phyloP scores from a whole-genome alignment of 2,329 filamentous ascomycete genomes.

The Botrytis tulipae region DNA sequence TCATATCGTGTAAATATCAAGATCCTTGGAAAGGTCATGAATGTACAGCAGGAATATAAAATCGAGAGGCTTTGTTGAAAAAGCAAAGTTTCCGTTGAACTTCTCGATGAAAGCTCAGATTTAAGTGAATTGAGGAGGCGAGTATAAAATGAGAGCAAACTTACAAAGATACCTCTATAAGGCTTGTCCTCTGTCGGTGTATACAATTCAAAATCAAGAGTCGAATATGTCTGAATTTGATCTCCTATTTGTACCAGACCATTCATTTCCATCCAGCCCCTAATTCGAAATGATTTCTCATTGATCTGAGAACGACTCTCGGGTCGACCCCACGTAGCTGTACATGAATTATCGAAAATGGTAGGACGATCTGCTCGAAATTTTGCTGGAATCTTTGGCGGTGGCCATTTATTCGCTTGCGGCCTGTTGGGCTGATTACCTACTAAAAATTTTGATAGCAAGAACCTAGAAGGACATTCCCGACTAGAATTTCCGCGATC shows the following conservation, averaged over 20 bases:
- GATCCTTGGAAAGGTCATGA: background rate
- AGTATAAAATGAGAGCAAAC: background rate
- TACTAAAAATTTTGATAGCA: constrained; percentile 4
- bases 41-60: background rate
- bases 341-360: constrained; percentile 24
- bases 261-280: constrained; percentile 72
- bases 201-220: constrained; percentile 71
- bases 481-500: background rate
- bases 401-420: constrained; percentile 61
- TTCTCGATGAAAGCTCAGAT: background rate
- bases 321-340: background rate
- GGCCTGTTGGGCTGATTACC: no score
- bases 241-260: constrained; percentile 51
- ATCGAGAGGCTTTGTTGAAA: background rate
- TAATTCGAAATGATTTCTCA: constrained; percentile 68
- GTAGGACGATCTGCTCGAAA: constrained; percentile 48
- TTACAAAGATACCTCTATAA: constrained; percentile 84
- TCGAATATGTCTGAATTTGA: constrained; percentile 62
- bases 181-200: constrained; percentile 77
- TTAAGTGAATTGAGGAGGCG: background rate
- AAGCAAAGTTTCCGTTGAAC: background rate
- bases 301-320: constrained; percentile 58
- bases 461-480: background rate
- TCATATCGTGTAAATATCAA: background rate
- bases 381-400: constrained; percentile 62